These are phyloP conservation scores for Nannizziopsis arthrosporioides DNA, from an alignment of 2,329 filamentous ascomycete species.

Conservation along the genomic window DNA sequence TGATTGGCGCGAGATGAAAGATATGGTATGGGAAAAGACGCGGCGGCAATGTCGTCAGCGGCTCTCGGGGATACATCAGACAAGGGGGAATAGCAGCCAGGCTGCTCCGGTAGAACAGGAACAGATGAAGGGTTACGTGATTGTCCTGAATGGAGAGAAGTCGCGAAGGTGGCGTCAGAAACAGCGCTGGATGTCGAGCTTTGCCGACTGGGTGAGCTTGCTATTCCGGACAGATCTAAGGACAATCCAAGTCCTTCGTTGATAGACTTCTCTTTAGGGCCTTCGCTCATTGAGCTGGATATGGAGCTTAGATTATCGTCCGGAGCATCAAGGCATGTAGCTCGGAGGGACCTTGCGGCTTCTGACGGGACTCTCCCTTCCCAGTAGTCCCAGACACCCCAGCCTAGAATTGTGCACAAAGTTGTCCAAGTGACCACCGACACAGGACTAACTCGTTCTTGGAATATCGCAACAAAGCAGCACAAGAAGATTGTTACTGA, in stretches of 20 bases:
- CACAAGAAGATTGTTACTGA: constrained; percentile 90
- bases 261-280: constrained; percentile 22
- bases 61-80: constrained; percentile 13
- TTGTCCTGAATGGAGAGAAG: constrained; percentile 42
- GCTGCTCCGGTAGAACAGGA: constrained; percentile 17
- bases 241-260: constrained; percentile 34
- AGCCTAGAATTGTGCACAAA: constrained; percentile 70
- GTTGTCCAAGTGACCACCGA: constrained; percentile 78
- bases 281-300: background rate
- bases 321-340: constrained; percentile 4
- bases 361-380: constrained; percentile 56
- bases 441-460: constrained; percentile 79
- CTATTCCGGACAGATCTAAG: constrained; percentile 29
- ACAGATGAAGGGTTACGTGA: constrained; percentile 20
- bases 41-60: background rate
- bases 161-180: constrained; percentile 44
- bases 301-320: constrained; percentile 32
- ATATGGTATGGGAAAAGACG: constrained; percentile 22
- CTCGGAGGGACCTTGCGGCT: constrained; percentile 21
- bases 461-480: constrained; percentile 82
- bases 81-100: constrained; percentile 26
- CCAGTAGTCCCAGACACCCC: constrained; percentile 89
- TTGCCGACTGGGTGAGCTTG: constrained; percentile 21
- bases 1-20: constrained; percentile 44
- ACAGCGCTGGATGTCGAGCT: constrained; percentile 29